Evolutionary conservation across 176 grass and related monocot species (phyloP).

Genomic region (Lolium perenne): DNA sequence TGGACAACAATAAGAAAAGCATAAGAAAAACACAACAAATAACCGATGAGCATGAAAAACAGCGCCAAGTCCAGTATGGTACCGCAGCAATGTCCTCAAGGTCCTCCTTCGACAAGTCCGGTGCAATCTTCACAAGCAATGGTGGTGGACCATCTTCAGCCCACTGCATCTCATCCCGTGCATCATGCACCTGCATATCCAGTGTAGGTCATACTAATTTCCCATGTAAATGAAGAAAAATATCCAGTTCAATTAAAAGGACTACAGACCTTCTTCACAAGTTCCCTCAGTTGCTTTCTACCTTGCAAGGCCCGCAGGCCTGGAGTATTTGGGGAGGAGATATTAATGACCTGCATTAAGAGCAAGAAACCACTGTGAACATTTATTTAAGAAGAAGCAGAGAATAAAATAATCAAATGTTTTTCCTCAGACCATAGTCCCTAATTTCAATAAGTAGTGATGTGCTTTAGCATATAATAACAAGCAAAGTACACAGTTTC

Average conservation of each 20-base stretch:
- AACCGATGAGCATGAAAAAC: constrained; percentile 12
- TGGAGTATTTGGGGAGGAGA: constrained; percentile 99
- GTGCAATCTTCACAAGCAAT: constrained; percentile 93
- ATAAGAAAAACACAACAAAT: constrained; percentile 44
- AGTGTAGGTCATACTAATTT: constrained; percentile 36
- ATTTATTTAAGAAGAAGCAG: too few species aligned
- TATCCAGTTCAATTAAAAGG: constrained; percentile 8
- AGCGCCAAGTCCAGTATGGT: constrained; percentile 45
- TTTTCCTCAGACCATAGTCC: background rate
- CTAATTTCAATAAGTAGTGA: background rate
- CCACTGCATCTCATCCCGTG: constrained; percentile 98
- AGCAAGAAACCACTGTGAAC: constrained; percentile 4
- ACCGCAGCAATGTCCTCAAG: constrained; percentile 96
- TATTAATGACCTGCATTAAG: constrained; percentile 83
- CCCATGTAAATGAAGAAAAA: constrained; percentile 20
- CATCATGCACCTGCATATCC: constrained; percentile 81
- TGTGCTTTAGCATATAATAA: background rate
- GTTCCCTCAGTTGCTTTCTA: constrained; percentile 92
- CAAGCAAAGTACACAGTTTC: background rate
- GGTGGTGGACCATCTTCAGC: constrained; percentile 95
- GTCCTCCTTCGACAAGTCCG: constrained; percentile 94
- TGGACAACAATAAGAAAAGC: constrained; percentile 49
- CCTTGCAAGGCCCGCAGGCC: constrained; percentile 91
- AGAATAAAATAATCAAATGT: background rate
- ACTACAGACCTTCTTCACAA: constrained; percentile 81